Percentiles rank a stretch among this genome's conserved stretches.
Evolutionary conservation across 139 green algal genomes (phyloP).

Genomic region (Tetradesmus lagerheimii): DNA sequence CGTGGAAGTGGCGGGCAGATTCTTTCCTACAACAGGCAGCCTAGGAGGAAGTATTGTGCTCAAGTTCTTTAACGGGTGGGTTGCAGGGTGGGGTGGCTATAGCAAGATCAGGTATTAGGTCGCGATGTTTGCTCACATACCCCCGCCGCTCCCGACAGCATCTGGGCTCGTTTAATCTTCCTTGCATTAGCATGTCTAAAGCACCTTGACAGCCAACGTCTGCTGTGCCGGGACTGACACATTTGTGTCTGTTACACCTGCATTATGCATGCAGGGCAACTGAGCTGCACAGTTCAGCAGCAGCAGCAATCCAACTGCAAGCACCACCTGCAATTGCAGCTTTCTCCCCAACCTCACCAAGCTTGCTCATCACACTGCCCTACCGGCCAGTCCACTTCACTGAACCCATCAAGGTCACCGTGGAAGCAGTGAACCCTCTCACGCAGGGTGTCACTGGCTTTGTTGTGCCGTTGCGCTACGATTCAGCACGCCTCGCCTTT

Average conservation of each 20-base stretch:
- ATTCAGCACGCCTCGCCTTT: conserved; percentile 16
- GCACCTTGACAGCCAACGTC: background rate
- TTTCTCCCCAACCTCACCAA: conserved; percentile 22
- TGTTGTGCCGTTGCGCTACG: conserved; percentile 27
- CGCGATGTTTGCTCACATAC: too few species aligned
- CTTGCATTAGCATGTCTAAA: too few species aligned
- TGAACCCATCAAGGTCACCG: conserved; percentile 54
- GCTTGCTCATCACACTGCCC: conserved; percentile 53
- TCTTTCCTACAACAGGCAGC: conserved; percentile 45
- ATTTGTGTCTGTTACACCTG: background rate
- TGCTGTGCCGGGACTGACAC: background rate
- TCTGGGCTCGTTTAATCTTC: too few species aligned
- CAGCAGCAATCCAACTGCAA: background rate
- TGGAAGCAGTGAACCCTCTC: conserved; percentile 47
- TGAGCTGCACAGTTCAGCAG: conserved; percentile 8
- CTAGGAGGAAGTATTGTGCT: background rate
- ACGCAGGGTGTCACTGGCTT: conserved; percentile 42
- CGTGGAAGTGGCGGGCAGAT: conserved; percentile 6
- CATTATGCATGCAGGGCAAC: background rate
- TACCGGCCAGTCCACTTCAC: conserved; percentile 45
- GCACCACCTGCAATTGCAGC: conserved; percentile 11
- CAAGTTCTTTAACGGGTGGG: conserved; percentile 52
- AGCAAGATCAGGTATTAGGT: too few species aligned
- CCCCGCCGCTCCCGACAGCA: background rate
- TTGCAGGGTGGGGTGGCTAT: too few species aligned